phyloP scores from a whole-genome alignment of 768 basidiomycete genomes.

The Hypholoma fasciculare region DNA sequence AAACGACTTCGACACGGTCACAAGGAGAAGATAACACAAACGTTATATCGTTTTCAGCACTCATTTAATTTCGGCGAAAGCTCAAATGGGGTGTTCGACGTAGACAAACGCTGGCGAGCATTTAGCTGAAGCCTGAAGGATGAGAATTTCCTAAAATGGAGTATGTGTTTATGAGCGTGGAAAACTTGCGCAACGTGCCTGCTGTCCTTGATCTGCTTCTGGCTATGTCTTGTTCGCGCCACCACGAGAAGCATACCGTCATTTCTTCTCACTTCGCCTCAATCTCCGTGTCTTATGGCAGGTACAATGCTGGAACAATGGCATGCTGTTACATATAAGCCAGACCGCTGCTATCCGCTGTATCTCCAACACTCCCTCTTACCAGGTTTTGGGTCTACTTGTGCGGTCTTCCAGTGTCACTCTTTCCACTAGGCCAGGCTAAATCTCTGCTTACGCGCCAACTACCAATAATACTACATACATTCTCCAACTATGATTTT shows the following conservation, averaged over 20 bases:
- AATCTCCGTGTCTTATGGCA: background rate
- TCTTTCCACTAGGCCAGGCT: conserved; percentile 16
- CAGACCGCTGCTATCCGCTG: background rate
- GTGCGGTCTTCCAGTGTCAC: conserved; percentile 7
- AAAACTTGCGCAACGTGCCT: conserved; percentile 1
- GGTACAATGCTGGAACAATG: conserved; percentile 17
- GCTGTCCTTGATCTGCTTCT: conserved; percentile 15
- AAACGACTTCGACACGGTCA: too few relatives aligned
- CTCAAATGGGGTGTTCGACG: too few relatives aligned
- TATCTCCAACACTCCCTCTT: conserved; percentile 9
- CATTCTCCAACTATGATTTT: conserved; percentile 28
- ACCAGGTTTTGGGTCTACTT: background rate
- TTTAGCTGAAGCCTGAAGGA: background rate
- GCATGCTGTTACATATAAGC: conserved; percentile 12
- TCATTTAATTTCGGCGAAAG: too few relatives aligned
- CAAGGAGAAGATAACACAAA: too few relatives aligned
- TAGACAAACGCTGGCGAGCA: background rate
- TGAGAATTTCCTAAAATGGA: conserved; percentile 5
- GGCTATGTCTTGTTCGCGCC: conserved; percentile 1
- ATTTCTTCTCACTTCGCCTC: conserved; percentile 14
- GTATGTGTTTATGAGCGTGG: conserved; percentile 11
- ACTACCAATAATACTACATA: background rate
- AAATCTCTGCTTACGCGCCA: background rate
- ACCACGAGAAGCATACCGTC: background rate
- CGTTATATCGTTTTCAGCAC: too few relatives aligned